Percentiles rank a stretch among this genome's conserved stretches.
Conservation (phyloP, 257 asterid species). For the Ilex aquifolium region DNA sequence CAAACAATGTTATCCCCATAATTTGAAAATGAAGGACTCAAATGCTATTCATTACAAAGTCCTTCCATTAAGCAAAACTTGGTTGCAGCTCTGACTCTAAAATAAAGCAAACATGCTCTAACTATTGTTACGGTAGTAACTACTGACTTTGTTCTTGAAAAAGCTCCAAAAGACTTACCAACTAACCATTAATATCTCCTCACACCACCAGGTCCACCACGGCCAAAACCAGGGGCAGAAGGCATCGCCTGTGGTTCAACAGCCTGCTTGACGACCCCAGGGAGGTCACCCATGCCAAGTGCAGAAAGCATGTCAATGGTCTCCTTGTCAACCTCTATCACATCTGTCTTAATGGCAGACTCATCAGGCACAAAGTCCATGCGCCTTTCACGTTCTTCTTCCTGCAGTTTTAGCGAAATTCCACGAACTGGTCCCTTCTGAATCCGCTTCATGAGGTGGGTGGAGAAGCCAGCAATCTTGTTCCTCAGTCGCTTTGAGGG, state of each 20-base stretch:
- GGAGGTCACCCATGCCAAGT: constrained; percentile 46
- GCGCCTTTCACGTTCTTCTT: constrained; percentile 44
- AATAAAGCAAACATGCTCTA: too few species aligned
- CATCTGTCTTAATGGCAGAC: constrained; percentile 44
- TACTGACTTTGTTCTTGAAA: too few species aligned
- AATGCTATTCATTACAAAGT: too few species aligned
- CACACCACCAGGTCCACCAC: constrained; percentile 31
- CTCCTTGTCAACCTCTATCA: constrained; percentile 44
- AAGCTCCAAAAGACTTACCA: too few species aligned
- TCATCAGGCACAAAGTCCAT: constrained; percentile 54
- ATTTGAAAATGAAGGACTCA: too few species aligned
- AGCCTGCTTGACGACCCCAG: constrained; percentile 37
- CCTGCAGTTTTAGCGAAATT: constrained; percentile 40
- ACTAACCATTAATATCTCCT: too few species aligned
- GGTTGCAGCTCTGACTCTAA: too few species aligned
- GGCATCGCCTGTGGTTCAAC: constrained; percentile 24
- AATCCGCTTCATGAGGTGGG: constrained; percentile 42
- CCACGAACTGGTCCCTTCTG: constrained; percentile 41
- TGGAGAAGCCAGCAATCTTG: constrained; percentile 41
- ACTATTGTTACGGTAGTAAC: too few species aligned
- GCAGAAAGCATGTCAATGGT: constrained; percentile 44
- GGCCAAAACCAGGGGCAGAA: constrained; percentile 20
- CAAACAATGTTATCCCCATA: too few species aligned
- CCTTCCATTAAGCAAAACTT: too few species aligned
- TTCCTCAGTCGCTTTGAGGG: constrained; percentile 38